phyloP scores from a whole-genome alignment of 805 yeast species.

The Yarrowia sp. region DNA sequence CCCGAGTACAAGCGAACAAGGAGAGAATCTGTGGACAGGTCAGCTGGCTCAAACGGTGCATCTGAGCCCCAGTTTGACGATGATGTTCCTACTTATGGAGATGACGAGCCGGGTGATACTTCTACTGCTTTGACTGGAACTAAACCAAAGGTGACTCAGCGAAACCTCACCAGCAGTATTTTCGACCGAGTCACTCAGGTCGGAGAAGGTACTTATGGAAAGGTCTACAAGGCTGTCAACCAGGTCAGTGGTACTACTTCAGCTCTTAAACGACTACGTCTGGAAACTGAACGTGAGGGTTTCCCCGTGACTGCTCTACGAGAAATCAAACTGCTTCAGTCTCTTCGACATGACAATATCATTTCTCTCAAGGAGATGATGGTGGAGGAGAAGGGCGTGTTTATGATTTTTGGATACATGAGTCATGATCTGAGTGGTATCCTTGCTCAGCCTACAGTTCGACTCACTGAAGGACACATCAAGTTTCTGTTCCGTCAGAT shows the following conservation, averaged over 20 bases:
- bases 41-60: background rate
- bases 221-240: conserved; percentile 86
- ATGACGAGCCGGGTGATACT: conserved; percentile 12
- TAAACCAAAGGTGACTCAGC: background rate
- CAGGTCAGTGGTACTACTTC: conserved; percentile 63
- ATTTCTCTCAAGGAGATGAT: conserved; percentile 85
- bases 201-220: conserved; percentile 99
- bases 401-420: conserved; percentile 90
- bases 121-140: background rate
- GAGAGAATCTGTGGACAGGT: background rate
- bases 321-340: conserved; percentile 81
- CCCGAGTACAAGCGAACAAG: background rate
- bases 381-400: conserved; percentile 70
- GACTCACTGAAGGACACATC: conserved; percentile 61
- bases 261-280: conserved; percentile 81
- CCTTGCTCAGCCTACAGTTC: conserved; percentile 68
- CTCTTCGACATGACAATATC: conserved; percentile 76
- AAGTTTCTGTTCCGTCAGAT: conserved; percentile 79
- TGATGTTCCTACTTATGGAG: background rate
- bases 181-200: conserved; percentile 81
- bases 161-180: conserved; percentile 29
- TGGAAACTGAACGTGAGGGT: conserved; percentile 89
- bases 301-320: conserved; percentile 94
- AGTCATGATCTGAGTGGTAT: conserved; percentile 92
- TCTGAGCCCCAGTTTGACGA: conserved; percentile 15